phyloP scores from a whole-genome alignment of 257 asterid genomes.

The Eustoma russellianum region DNA sequence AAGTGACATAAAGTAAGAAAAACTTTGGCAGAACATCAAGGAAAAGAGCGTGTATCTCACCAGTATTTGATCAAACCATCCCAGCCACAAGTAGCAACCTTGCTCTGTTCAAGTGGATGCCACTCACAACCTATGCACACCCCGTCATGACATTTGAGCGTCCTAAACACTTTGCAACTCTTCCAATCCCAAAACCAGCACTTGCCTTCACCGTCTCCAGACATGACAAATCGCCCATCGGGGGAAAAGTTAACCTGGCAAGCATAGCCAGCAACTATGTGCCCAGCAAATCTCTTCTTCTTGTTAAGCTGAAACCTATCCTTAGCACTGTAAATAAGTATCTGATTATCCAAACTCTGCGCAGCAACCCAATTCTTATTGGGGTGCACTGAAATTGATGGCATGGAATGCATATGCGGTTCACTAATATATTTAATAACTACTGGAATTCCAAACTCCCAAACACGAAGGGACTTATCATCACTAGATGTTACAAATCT shows the following conservation, averaged over 20 bases:
- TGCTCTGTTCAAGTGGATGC: constrained; percentile 99
- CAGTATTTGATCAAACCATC: constrained; percentile 99
- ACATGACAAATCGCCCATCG: constrained; percentile 91
- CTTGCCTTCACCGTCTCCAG: constrained; percentile 97
- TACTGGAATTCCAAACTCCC: constrained; percentile 99
- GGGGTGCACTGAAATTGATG: constrained; percentile 79
- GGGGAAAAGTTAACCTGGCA: constrained; percentile 99
- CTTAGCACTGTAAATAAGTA: constrained; percentile 84
- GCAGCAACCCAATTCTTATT: constrained; percentile 96
- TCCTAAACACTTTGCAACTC: constrained; percentile 91
- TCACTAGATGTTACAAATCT: constrained; percentile 98
- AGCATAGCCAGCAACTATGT: constrained; percentile 92
- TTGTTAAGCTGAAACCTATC: constrained; percentile 96
- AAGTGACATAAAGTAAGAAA: not conserved
- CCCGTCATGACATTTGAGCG: constrained; percentile 90
- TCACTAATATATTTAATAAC: constrained; percentile 96
- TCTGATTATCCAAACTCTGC: constrained; percentile 98
- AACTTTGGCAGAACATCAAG: not conserved
- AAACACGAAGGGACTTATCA: constrained; percentile 88
- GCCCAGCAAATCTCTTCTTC: constrained; percentile 98
- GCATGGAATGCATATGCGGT: constrained; percentile 99
- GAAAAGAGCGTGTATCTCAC: constrained; percentile 30
- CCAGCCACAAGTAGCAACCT: constrained; percentile 99
- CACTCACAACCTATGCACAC: constrained; percentile 90
- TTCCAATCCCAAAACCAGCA: constrained; percentile 99